Conservation (phyloP, 805 yeast species). For the Nematodospora valgi region DNA sequence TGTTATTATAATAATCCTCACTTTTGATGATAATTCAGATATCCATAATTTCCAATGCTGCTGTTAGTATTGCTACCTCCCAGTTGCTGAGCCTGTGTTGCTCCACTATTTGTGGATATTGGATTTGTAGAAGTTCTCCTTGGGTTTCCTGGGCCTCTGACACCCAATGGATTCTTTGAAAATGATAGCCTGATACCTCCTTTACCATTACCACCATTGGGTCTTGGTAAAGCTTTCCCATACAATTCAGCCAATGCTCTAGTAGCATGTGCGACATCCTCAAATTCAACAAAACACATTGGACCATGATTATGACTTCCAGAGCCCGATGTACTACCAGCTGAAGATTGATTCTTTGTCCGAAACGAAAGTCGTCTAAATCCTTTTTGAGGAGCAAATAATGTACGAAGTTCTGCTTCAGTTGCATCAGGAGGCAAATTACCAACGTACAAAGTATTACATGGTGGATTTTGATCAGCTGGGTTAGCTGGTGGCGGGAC, state of each 20-base stretch:
- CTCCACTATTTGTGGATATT: slow-evolving; percentile 16
- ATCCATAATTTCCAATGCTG: slow-evolving; percentile 29
- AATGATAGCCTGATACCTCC: slow-evolving; percentile 95
- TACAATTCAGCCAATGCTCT: slow-evolving; percentile 90
- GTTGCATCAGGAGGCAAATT: slow-evolving; percentile 96
- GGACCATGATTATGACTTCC: slow-evolving; percentile 73
- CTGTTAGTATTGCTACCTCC: slow-evolving; percentile 6
- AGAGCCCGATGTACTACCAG: slow-evolving; percentile 21
- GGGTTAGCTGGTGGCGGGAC: slow-evolving; percentile 95
- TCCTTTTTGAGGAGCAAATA: slow-evolving; percentile 87
- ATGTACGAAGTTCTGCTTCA: slow-evolving; percentile 82
- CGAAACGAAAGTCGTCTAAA: slow-evolving; percentile 90
- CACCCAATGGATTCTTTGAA: slow-evolving; percentile 96
- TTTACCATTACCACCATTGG: slow-evolving; percentile 65
- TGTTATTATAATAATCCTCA: too few relatives aligned
- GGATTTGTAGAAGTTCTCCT: slow-evolving; percentile 34
- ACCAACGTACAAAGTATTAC: slow-evolving; percentile 95
- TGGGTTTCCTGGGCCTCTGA: slow-evolving; percentile 64
- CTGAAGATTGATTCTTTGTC: slow-evolving; percentile 43
- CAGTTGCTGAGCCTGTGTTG: slow-evolving; percentile 15
- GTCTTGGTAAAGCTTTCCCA: slow-evolving; percentile 86
- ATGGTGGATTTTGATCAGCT: slow-evolving; percentile 98
- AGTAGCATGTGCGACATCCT: slow-evolving; percentile 91
- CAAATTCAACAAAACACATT: slow-evolving; percentile 99
- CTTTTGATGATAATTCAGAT: slow-evolving; percentile 30